Base-by-base conservation (phyloP, 331 rosid species). In the Spiraea crenata region DNA sequence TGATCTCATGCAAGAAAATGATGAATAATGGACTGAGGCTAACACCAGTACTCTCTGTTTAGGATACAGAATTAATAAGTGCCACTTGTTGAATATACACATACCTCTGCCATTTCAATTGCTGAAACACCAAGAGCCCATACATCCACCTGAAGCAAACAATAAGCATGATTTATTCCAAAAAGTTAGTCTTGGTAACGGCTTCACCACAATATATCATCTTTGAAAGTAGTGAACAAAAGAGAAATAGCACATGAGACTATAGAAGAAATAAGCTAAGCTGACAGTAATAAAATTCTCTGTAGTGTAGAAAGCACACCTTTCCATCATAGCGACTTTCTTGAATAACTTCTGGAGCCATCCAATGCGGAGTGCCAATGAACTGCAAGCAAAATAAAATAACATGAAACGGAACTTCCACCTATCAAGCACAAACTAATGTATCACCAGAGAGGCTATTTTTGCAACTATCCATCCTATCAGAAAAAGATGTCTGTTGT, bases 121-220 rank as follows among this genome's bases (percentile, higher is more conserved):
- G 99, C 99, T 78, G 99, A 89, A 72, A 95, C 97, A 75, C 99
- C 99, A 83, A 95, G 99, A 80, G 99, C 97, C 99, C 99, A 95
- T 46, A 95, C 97, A 80, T 95, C 99, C 57, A 95, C 99, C 99
- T 95, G 85, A 44, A 82, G 58, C 74, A 49, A 64, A 75, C 25
- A 60, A 58, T 15, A 60, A 60, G 65, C 37, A 74, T 50, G 50
- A 65, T 67, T 45, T 45, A 48, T 19, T 64, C 58, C 75, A 79
- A 62, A 61, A 45, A 73, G 59, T 37, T 20, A 47, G 15, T 57
- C 63, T 39, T 3, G 6, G 3, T 7, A 69, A 45, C 25, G 65
- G 34, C 31, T 55, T 69, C 41, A 41, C 20, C 40, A 69, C 41
- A 10, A 16, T 17, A 19, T 54, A 17, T 35, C 39, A 9, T 68